phyloP scores from a whole-genome alignment of 2,329 filamentous ascomycete genomes.

The Penicillium sp. region DNA sequence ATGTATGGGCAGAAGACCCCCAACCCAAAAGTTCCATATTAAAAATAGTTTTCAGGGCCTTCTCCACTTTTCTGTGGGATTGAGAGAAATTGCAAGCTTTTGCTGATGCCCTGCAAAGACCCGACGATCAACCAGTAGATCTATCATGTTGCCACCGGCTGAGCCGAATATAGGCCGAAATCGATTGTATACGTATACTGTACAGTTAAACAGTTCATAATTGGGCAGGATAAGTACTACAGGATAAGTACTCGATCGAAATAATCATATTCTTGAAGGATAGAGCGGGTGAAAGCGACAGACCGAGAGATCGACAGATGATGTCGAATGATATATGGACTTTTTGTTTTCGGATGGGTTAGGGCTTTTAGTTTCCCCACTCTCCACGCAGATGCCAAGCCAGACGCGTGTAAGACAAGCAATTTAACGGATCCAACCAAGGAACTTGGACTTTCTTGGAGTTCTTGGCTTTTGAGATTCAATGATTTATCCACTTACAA shows the following conservation, averaged over 20 bases:
- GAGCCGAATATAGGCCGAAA: background rate
- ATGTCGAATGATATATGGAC: background rate
- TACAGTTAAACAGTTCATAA: background rate
- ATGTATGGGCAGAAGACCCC: conserved; percentile 1
- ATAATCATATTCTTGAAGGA: background rate
- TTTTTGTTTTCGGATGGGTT: background rate
- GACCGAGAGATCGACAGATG: background rate
- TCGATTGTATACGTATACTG: too few species aligned
- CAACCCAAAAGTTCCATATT: background rate
- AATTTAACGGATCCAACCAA: background rate
- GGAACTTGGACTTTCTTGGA: background rate
- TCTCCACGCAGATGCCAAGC: conserved; percentile 3
- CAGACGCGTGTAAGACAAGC: conserved; percentile 10
- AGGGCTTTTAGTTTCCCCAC: conserved; percentile 1
- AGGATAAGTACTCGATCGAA: too few species aligned
- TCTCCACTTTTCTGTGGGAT: conserved; percentile 7
- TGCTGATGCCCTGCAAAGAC: background rate
- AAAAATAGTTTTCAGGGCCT: conserved; percentile 10
- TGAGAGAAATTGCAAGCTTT: conserved; percentile 7
- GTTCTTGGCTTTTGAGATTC: background rate
- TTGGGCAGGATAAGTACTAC: background rate
- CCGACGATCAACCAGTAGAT: conserved; percentile 6
- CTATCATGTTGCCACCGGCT: conserved; percentile 1
- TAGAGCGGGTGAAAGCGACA: background rate
- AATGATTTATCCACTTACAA: background rate